Evolutionary conservation across 2,329 filamentous ascomycete genomes (phyloP), one percentile per base, ranked within the genome.

Genomic region (Bipolaris victoriae): DNA sequence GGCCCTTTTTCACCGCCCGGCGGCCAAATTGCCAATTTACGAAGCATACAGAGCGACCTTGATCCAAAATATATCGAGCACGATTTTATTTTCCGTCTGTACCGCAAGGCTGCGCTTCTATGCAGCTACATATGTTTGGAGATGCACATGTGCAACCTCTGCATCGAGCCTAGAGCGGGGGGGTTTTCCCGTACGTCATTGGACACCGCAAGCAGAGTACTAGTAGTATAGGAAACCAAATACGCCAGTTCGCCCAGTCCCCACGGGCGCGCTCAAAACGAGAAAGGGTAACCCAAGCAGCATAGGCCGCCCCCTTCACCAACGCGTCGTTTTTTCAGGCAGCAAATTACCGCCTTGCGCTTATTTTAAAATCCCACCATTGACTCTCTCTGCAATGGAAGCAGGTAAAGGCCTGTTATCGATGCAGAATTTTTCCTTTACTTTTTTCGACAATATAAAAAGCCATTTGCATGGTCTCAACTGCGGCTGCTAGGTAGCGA

Each of bases 61-160:
- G 29, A 9, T 18, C 15, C 31, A 36, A 47, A 47, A 13, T 52
- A 44, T 60, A 57, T 55, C 44, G 55, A 55, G 4, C 11, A 36
- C n/a, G 18, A 49, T 52, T 33, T 43, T 31, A 5, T 26, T 44
- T 35, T 37, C 49, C 48, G 29, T 63, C 39, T 58, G 62, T 36
- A 18, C 52, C 49, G 51, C 49, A 36, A 39, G 55, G 54, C 49
- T 45, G 48, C 53, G 49, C 45, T 44, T 44, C 56, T 45, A 45
- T 56, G 33, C 55, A 50, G n/a, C 29, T 43, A 52, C 46, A 47
- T 52, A 37, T 61, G 61, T 31, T 31, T 57, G 41, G 37, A 45
- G 47, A 52, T 46, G 56, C 63, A 61, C 61, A 45, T 58, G 59
- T 51, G 55, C 13, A 53, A 26, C 47, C 40, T 37, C 61, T 58